phyloP scores from a whole-genome alignment of 2,329 filamentous ascomycete species.

The Fusarium pseudocircinatum region DNA sequence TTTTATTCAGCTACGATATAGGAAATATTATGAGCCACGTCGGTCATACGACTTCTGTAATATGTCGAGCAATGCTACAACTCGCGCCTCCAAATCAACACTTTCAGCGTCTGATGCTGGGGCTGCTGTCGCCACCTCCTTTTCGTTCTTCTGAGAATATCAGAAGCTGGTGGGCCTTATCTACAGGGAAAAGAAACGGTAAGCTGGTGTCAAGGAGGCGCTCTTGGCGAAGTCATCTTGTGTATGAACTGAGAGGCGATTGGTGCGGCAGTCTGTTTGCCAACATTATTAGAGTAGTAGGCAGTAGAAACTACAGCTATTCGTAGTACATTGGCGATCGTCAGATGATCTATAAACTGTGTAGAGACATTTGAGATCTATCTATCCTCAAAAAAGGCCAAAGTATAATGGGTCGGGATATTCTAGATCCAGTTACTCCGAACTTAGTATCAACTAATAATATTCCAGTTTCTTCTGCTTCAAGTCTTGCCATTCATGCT shows the following conservation, averaged over 20 bases:
- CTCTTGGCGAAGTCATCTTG: neutral
- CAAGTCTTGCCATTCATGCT: neutral
- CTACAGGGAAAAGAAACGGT: neutral
- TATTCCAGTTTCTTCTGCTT: neutral
- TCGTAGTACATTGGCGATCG: too few relatives aligned
- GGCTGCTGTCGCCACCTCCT: too few relatives aligned
- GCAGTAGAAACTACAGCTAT: too few relatives aligned
- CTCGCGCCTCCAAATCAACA: too few relatives aligned
- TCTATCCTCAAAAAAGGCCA: too few relatives aligned
- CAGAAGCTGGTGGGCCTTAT: too few relatives aligned
- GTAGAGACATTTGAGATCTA: too few relatives aligned
- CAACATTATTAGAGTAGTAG: neutral
- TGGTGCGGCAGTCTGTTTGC: neutral
- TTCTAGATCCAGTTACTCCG: neutral
- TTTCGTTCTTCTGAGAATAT: too few relatives aligned
- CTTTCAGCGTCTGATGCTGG: too few relatives aligned
- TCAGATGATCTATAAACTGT: too few relatives aligned
- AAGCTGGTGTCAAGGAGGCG: neutral
- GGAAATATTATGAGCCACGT: neutral
- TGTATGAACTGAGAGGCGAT: neutral
- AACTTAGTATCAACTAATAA: neutral
- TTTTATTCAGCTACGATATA: fast-evolving
- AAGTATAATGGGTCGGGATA: neutral
- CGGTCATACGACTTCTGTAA: too few relatives aligned
- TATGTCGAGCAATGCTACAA: too few relatives aligned